phyloP scores from a whole-genome alignment of 352 stramenopile species.

The Blastocystis sp. region DNA sequence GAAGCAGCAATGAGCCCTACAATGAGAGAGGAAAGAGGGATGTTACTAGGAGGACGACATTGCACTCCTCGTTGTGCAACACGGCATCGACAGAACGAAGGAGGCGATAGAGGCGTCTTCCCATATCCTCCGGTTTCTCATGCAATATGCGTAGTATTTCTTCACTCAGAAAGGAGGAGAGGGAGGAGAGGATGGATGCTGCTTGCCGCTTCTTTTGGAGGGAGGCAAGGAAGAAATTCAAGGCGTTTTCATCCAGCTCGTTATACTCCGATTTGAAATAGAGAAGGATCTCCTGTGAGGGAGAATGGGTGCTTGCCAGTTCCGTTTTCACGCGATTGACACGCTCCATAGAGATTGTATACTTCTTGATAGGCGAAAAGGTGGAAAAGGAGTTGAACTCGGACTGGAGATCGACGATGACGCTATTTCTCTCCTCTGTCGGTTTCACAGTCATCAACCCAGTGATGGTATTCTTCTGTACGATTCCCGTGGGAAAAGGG shows the following conservation, averaged over 20 bases:
- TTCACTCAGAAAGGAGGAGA: background rate
- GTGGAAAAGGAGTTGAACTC: background rate
- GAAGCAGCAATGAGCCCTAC: constrained; percentile 1
- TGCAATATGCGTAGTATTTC: constrained; percentile 21
- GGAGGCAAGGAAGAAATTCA: background rate
- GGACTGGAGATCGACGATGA: background rate
- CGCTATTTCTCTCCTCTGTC: background rate
- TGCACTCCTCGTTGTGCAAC: background rate
- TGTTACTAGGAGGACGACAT: background rate
- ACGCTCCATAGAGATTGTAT: background rate
- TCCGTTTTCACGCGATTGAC: background rate
- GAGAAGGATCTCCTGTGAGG: background rate
- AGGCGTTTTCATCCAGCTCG: background rate
- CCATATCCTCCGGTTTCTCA: constrained; percentile 4
- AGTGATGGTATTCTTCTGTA: background rate
- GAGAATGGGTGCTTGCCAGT: background rate
- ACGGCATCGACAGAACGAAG: constrained; percentile 8
- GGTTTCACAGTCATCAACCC: background rate
- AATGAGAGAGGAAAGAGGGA: background rate
- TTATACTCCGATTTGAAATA: background rate
- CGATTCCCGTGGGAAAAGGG: constrained; percentile 1
- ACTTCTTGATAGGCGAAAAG: constrained; percentile 28
- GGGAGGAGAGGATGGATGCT: background rate
- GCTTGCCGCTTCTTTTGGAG: background rate
- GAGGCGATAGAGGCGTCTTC: background rate